Evolutionary conservation across 495 filamentous ascomycete genomes (phyloP), one percentile per base, ranked within the genome.

Genomic region (Stereocaulon alpinum): DNA sequence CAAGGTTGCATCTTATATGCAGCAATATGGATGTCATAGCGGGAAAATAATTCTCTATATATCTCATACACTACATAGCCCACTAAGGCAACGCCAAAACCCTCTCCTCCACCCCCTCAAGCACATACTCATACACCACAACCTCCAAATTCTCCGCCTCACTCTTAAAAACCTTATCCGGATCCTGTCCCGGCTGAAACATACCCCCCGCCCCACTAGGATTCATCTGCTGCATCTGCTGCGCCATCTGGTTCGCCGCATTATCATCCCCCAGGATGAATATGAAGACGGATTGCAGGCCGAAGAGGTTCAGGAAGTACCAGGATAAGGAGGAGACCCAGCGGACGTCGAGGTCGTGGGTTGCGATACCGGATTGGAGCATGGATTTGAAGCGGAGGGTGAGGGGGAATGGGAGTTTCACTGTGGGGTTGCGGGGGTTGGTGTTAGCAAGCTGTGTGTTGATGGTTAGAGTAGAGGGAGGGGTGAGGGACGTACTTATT

Each of bases 311-410:
- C 53, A 98, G 75, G 69, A 98, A 97, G 74, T 98, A 98, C 92
- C 91, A 97, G 49, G 91, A 96, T 66, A 98, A 83, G 67, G 88
- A 93, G 2, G 93, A 97, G 71, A 98, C 95, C 93, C 93, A 98
- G 72, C 89, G 76, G 10, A 95, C 93, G 71, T 97, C 94, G 74
- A 98, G 83, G 71, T 98, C 93, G 64, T 85, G 88, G 2, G 94
- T 98, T 57, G 86, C 88, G 34, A 98, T 90, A 63, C 94, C 93
- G 12, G 91, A 90, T 74, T 98, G 93, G 45, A 98, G 81, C 93
- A 98, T 98, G 56, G 88, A 91, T 78, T 98, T 98, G 78, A 98
- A 98, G 68, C 94, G 91, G 67, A 96, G 90, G 14, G 93, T 98
- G 56, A 98, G 77, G 2, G 93, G 94, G 74, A 98, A 98, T 4